These are phyloP conservation scores for Boehmeria nivea DNA, from an alignment of 306 rosid genomes.

Conservation along the genomic window DNA sequence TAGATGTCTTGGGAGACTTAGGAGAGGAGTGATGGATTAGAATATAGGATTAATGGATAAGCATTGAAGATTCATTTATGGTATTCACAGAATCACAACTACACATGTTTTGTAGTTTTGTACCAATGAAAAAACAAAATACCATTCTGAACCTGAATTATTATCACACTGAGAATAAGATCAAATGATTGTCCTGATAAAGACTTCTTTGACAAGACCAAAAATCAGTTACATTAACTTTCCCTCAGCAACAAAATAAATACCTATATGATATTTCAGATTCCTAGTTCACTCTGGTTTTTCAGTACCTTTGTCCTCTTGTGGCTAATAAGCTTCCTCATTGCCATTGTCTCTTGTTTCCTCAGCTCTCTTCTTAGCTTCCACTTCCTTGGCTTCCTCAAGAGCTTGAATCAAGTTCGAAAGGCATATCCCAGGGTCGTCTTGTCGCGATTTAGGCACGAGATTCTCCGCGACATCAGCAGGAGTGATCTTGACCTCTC, in stretches of 20 bases:
- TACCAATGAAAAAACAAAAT: too few species aligned
- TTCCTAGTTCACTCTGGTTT: neutral
- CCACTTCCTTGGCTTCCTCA: conserved; percentile 25
- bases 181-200: too few species aligned
- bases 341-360: conserved; percentile 27
- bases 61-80: too few species aligned
- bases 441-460: conserved; percentile 52
- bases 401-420: conserved; percentile 42
- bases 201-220: too few species aligned
- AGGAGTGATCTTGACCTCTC: conserved; percentile 53
- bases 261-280: too few species aligned
- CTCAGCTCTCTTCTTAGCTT: conserved; percentile 23
- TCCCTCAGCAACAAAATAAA: neutral
- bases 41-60: too few species aligned
- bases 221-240: neutral
- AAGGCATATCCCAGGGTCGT: conserved; percentile 48
- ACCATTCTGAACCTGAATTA: too few species aligned
- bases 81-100: too few species aligned
- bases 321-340: conserved; percentile 1
- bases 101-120: too few species aligned
- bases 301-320: conserved; percentile 5
- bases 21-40: too few species aligned
- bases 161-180: too few species aligned
- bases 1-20: too few species aligned
- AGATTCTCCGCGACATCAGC: conserved; percentile 82